Evolutionary conservation across 257 asterid genomes (phyloP).

Genomic region (Mentha longifolia): DNA sequence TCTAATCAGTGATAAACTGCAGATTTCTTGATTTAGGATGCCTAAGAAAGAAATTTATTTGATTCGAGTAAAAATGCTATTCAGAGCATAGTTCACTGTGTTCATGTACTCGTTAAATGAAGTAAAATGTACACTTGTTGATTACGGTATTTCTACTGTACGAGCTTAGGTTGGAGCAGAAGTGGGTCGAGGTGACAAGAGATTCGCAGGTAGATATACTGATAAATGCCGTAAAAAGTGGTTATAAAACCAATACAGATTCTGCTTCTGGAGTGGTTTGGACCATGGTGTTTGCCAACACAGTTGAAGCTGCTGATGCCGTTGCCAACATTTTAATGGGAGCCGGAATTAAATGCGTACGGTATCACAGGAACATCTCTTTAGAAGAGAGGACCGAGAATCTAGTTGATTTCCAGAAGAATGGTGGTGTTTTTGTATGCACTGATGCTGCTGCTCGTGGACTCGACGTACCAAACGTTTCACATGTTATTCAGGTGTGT

Average conservation of each 20-base stretch:
- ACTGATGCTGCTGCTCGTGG: constrained; percentile 99
- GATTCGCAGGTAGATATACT: constrained; percentile 84
- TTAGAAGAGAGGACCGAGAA: constrained; percentile 76
- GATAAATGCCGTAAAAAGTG: constrained; percentile 64
- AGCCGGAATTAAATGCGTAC: constrained; percentile 64
- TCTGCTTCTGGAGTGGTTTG: constrained; percentile 50
- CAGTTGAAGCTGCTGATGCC: constrained; percentile 93
- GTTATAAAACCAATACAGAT: constrained; percentile 35
- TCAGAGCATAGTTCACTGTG: background rate
- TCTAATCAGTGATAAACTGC: background rate
- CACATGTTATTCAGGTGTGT: constrained; percentile 92
- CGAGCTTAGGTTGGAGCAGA: constrained; percentile 76
- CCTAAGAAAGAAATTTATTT: background rate
- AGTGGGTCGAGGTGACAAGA: constrained; percentile 79
- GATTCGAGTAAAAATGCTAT: background rate
- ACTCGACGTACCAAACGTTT: constrained; percentile 81
- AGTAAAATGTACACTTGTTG: constrained; percentile 4
- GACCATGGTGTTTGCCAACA: constrained; percentile 95
- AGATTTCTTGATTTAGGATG: background rate
- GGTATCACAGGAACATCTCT: constrained; percentile 79
- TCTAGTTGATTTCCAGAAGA: constrained; percentile 69
- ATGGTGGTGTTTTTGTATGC: constrained; percentile 96
- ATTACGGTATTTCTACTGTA: constrained; percentile 25
- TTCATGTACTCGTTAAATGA: background rate
- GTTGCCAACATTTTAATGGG: constrained; percentile 67